Conservation (phyloP, 805 yeast genomes). For the Nakazawaea populi region DNA sequence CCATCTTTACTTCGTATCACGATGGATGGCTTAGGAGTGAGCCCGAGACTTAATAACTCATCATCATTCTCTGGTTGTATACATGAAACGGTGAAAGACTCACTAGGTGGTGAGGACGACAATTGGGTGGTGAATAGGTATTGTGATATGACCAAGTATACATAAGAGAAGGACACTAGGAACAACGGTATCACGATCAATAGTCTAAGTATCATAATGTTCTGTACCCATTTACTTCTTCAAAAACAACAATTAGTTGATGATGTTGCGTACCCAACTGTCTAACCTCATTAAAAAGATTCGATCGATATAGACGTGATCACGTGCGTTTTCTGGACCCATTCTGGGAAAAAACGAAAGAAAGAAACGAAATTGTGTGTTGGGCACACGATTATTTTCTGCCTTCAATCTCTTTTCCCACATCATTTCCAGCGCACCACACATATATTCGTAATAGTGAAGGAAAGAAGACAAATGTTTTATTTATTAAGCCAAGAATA, state of each 20-base stretch:
- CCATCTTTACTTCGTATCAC: slow-evolving; percentile 17
- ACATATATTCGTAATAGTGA: too few species aligned
- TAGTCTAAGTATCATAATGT: neutral
- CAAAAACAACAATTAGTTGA: neutral
- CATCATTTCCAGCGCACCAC: too few species aligned
- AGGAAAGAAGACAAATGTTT: too few species aligned
- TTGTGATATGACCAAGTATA: neutral
- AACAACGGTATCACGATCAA: neutral
- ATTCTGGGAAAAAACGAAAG: too few species aligned
- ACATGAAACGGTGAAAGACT: neutral
- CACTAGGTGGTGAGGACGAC: neutral
- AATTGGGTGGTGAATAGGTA: neutral
- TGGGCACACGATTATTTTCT: too few species aligned
- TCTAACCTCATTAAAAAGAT: too few species aligned
- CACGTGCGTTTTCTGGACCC: too few species aligned
- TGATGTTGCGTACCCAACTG: too few species aligned
- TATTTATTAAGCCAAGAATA: too few species aligned
- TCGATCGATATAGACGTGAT: too few species aligned
- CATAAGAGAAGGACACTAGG: neutral
- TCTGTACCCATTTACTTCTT: neutral
- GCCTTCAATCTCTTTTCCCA: too few species aligned
- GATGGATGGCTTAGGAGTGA: slow-evolving; percentile 35
- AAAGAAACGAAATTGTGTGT: too few species aligned
- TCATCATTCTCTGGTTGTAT: slow-evolving; percentile 16
- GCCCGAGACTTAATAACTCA: slow-evolving; percentile 27